Evolutionary conservation across 495 filamentous ascomycete genomes (phyloP), one percentile per base, ranked within the genome.

Genomic region (Chaetomium tenue): DNA sequence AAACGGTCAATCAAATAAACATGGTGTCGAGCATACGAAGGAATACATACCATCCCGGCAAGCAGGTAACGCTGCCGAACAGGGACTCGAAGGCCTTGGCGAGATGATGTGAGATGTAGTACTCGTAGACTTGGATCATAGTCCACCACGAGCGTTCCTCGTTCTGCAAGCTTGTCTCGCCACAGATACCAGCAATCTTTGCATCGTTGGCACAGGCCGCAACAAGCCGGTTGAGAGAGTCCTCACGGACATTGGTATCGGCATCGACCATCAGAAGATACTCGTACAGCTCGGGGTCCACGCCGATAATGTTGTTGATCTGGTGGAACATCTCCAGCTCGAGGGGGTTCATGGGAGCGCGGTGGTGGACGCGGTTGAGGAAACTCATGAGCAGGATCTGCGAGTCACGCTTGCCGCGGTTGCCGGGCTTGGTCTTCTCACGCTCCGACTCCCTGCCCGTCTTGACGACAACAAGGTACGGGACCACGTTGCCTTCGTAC

Each of bases 71-170:
- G 73, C 89, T 93, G 72, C 91, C 93, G 67, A 97, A 97, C 48
- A 97, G 83, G 50, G 91, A 96, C 76, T 97, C 93, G 68, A 97
- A 97, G 61, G 93, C 90, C 81, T 97, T 97, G 42, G 92, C 78
- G 66, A 97, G 78, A 76, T 97, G 88, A 82, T 97, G 93, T 23
- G 92, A 96, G 73, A 97, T 97, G 75, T 89, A 97, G 80, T 97
- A 97, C 76, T 97, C 93, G 77, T 97, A 97, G 63, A 97, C 94
- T 76, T 98, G 94, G 72, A 98, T 98, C 94, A 98, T 98, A 12
- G 95, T 98, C 91, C 91, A 95, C 92, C 93, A 98, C 68, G 87
- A 92, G 23, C 87, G 80, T 68, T 97, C 89, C 77, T 97, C 93
- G 68, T 98, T 98, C 75, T 96, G 89, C 64, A 98, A 82, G 81